Conservation (phyloP, 176 grass and related monocot genomes). For the Oryza rufipogon region DNA sequence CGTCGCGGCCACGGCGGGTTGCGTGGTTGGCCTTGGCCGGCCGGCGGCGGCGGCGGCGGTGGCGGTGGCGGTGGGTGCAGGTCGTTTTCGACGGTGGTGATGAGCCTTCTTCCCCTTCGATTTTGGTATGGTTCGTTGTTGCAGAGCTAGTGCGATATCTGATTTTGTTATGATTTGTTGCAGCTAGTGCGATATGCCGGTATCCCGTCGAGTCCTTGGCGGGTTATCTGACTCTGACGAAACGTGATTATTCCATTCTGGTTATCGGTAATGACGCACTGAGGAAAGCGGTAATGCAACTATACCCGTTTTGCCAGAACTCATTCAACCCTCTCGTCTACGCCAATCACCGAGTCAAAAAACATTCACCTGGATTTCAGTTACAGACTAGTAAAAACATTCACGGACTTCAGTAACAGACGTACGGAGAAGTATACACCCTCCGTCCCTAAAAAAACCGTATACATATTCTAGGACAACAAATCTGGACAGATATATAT, state of each 20-base stretch:
- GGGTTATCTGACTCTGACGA: background rate
- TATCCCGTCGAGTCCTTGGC: background rate
- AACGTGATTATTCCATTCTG: background rate
- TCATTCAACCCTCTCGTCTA: background rate
- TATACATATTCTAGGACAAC: too few species aligned
- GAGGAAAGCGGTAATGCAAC: background rate
- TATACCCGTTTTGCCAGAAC: background rate
- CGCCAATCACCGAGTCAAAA: background rate
- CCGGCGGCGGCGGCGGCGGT: conserved; percentile 12
- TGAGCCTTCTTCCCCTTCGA: background rate
- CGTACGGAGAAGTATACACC: too few species aligned
- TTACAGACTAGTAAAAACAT: background rate
- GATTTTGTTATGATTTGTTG: too few species aligned
- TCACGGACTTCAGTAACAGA: too few species aligned
- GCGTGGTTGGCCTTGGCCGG: background rate
- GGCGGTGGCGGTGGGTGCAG: conserved; percentile 5
- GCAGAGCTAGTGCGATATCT: background rate
- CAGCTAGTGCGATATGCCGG: too few species aligned
- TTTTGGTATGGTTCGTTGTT: background rate
- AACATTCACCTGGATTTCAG: background rate
- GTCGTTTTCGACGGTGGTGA: conserved; percentile 24
- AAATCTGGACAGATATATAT: too few species aligned
- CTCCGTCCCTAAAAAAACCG: too few species aligned
- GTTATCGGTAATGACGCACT: background rate
- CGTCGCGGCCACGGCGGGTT: conserved; percentile 28